phyloP scores from a whole-genome alignment of 768 basidiomycete genomes.

The Heimioporus sp. region DNA sequence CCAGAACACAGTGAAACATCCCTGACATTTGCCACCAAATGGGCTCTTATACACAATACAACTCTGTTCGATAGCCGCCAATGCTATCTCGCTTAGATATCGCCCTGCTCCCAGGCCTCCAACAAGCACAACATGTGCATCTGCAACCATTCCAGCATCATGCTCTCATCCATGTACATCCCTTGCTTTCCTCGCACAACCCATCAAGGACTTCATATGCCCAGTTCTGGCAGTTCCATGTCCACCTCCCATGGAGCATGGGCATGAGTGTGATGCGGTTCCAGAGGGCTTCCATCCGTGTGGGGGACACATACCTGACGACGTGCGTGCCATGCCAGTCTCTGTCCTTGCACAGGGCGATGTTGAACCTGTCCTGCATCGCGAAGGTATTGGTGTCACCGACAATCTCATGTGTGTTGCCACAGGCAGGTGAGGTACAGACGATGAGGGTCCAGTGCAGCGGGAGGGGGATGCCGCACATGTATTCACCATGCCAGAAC shows the following conservation, averaged over 20 bases:
- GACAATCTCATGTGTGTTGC: conserved; percentile 25
- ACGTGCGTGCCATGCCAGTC: too few relatives aligned
- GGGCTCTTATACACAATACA: too few relatives aligned
- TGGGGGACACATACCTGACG: conserved; percentile 18
- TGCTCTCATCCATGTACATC: conserved; percentile 16
- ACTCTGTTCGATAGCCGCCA: too few relatives aligned
- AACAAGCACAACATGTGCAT: too few relatives aligned
- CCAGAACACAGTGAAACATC: too few relatives aligned
- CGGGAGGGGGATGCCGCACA: conserved; percentile 5
- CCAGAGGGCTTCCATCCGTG: conserved; percentile 7
- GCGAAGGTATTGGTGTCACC: conserved; percentile 24
- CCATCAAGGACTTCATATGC: conserved; percentile 22
- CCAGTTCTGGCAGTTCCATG: conserved; percentile 31
- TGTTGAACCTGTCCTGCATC: conserved; percentile 9
- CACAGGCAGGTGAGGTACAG: conserved; percentile 14
- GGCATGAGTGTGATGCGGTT: conserved; percentile 13
- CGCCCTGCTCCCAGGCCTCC: conserved; percentile 28
- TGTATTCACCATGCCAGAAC: conserved; percentile 25
- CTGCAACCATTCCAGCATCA: conserved; percentile 17
- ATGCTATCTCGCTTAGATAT: conserved; percentile 13
- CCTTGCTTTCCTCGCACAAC: conserved; percentile 4
- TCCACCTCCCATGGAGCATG: conserved; percentile 11
- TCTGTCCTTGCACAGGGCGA: conserved; percentile 5
- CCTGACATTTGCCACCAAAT: too few relatives aligned
- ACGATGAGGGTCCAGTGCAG: conserved; percentile 28